Conservation (phyloP, 2,329 filamentous ascomycete genomes). For the Calonectria hongkongensis region DNA sequence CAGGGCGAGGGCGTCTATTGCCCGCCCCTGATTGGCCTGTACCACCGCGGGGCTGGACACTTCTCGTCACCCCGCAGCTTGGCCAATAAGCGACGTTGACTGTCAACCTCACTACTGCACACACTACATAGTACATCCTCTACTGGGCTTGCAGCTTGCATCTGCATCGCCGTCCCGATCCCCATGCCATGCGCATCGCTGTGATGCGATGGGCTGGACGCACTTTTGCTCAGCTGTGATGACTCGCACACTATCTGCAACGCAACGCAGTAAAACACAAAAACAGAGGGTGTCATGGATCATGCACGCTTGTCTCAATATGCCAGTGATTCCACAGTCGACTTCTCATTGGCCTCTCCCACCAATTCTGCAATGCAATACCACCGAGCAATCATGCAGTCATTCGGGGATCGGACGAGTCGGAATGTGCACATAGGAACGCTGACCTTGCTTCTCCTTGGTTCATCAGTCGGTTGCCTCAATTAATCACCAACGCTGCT, state of each 20-base stretch:
- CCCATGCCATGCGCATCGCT: slow-evolving; percentile 31
- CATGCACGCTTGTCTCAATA: slow-evolving; percentile 37
- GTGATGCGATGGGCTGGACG: slow-evolving; percentile 29
- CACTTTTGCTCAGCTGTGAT: slow-evolving; percentile 27
- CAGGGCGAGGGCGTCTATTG: slow-evolving; percentile 52
- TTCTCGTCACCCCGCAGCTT: slow-evolving; percentile 51
- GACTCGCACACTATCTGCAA: slow-evolving; percentile 34
- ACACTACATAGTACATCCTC: slow-evolving; percentile 22
- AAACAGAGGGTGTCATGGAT: slow-evolving; percentile 32
- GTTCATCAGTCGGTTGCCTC: slow-evolving; percentile 9
- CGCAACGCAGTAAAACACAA: slow-evolving; percentile 1
- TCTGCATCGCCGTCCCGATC: slow-evolving; percentile 28
- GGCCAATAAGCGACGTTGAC: slow-evolving; percentile 46
- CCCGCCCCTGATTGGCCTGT: slow-evolving; percentile 49
- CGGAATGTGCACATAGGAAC: slow-evolving; percentile 28
- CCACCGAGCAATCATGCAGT: slow-evolving; percentile 32
- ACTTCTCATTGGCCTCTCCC: slow-evolving; percentile 31
- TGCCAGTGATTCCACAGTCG: slow-evolving; percentile 33
- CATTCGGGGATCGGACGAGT: slow-evolving; percentile 39
- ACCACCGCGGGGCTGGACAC: slow-evolving; percentile 45
- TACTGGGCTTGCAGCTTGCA: slow-evolving; percentile 20
- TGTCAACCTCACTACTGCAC: slow-evolving; percentile 21
- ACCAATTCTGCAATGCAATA: slow-evolving; percentile 27
- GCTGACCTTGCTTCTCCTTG: slow-evolving; percentile 33
- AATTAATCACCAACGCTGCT: slow-evolving; percentile 27